These are phyloP conservation scores for Leccinum truebloodii DNA, from an alignment of 768 basidiomycete genomes.

Conservation along the genomic window DNA sequence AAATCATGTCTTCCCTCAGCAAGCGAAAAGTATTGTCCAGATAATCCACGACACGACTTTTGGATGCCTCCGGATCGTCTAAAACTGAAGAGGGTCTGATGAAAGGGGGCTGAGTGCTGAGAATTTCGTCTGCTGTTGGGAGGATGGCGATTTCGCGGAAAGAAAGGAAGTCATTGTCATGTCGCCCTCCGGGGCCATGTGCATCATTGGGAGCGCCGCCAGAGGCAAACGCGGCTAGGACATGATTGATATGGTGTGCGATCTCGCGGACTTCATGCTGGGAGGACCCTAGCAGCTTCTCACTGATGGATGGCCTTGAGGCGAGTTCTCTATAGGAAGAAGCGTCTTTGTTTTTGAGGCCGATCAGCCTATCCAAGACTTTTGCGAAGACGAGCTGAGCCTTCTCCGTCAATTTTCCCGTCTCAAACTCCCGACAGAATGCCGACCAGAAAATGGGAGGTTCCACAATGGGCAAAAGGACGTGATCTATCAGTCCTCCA, in stretches of 20 bases:
- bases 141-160: slow-evolving; percentile 63
- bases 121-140: slow-evolving; percentile 64
- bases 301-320: slow-evolving; percentile 31
- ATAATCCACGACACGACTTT: slow-evolving; percentile 45
- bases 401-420: slow-evolving; percentile 31
- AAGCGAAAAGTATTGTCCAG: slow-evolving; percentile 69
- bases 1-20: slow-evolving; percentile 63
- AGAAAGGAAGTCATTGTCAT: slow-evolving; percentile 66
- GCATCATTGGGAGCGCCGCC: slow-evolving; percentile 20
- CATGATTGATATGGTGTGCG: slow-evolving; percentile 45
- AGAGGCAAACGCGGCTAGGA: slow-evolving; percentile 33
- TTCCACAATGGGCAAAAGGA: slow-evolving; percentile 47
- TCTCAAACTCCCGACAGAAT: slow-evolving; percentile 37
- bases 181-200: slow-evolving; percentile 58
- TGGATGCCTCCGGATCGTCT: slow-evolving; percentile 43
- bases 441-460: slow-evolving; percentile 54
- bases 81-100: slow-evolving; percentile 48
- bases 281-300: slow-evolving; percentile 27
- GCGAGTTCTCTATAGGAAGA: slow-evolving; percentile 42
- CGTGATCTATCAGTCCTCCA: slow-evolving; percentile 43
- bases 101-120: slow-evolving; percentile 47
- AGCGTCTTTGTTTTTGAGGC: slow-evolving; percentile 36
- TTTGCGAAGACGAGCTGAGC: slow-evolving; percentile 47
- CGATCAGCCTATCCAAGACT: slow-evolving; percentile 49
- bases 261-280: slow-evolving; percentile 30